A percentile compares a stretch with the other conserved stretches of the same genome.
These are phyloP conservation scores for Nothophytophthora sp. DNA, from an alignment of 352 stramenopile genomes.

Conservation along the genomic window DNA sequence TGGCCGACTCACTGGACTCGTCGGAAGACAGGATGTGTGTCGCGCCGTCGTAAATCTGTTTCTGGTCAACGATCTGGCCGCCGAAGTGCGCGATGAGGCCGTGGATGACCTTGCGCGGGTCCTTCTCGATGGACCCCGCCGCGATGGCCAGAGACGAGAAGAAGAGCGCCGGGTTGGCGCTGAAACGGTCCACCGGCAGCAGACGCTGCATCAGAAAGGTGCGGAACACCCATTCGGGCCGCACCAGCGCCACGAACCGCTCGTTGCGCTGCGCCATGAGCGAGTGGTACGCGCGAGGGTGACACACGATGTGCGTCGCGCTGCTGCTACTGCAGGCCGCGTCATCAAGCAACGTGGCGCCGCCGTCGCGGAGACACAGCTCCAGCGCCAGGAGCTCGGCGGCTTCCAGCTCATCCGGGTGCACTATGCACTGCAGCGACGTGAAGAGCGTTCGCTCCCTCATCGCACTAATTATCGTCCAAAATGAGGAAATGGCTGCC, in stretches of 20 bases:
- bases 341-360: conserved; percentile 45
- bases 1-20: conserved; percentile 17
- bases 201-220: conserved; percentile 65
- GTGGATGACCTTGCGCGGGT: conserved; percentile 80
- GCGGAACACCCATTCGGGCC: conserved; percentile 81
- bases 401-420: conserved; percentile 42
- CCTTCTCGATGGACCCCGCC: conserved; percentile 71
- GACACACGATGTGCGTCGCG: conserved; percentile 75
- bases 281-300: conserved; percentile 46
- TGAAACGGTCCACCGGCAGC: conserved; percentile 75
- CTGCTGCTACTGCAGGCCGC: conserved; percentile 10
- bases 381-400: conserved; percentile 47
- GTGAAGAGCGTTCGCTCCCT: conserved; percentile 49
- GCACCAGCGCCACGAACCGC: conserved; percentile 74
- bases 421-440: conserved; percentile 52
- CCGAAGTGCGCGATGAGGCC: conserved; percentile 82
- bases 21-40: conserved; percentile 78
- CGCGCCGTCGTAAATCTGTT: conserved; percentile 40
- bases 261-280: conserved; percentile 56
- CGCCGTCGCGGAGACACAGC: conserved; percentile 64
- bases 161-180: conserved; percentile 69
- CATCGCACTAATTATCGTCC: conserved; percentile 33
- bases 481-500: too few relatives aligned
- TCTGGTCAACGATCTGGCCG: conserved; percentile 68
- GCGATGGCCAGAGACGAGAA: conserved; percentile 83